Percentiles rank a stretch among this genome's conserved stretches.
phyloP scores from a whole-genome alignment of 1,284 basidiomycete genomes.

The Volvariella surrecta region DNA sequence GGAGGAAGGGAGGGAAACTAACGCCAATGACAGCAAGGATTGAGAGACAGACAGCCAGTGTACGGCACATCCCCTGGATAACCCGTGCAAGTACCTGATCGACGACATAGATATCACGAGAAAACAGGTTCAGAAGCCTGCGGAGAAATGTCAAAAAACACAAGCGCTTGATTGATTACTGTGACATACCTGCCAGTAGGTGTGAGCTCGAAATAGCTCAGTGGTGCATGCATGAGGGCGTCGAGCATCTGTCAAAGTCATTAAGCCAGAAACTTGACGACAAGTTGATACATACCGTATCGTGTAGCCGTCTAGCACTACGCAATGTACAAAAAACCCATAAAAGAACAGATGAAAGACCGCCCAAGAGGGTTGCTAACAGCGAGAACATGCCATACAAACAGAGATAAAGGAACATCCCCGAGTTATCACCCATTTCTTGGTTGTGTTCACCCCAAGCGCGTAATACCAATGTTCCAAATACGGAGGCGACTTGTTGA shows the following conservation, averaged over 20 bases:
- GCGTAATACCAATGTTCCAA: slow-evolving; percentile 66
- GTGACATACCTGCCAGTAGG: slow-evolving; percentile 61
- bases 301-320: slow-evolving; percentile 72
- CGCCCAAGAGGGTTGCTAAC: slow-evolving; percentile 43
- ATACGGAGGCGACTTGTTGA: slow-evolving; percentile 46
- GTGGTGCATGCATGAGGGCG: slow-evolving; percentile 74
- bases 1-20: slow-evolving; percentile 77
- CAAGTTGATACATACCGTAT: slow-evolving; percentile 42
- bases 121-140: slow-evolving; percentile 84
- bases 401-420: slow-evolving; percentile 49
- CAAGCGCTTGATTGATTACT: slow-evolving; percentile 3
- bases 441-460: slow-evolving; percentile 79
- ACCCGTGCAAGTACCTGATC: slow-evolving; percentile 78
- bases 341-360: slow-evolving; percentile 52
- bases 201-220: slow-evolving; percentile 84
- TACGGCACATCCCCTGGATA: slow-evolving; percentile 63
- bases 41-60: slow-evolving; percentile 50
- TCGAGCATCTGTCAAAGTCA: slow-evolving; percentile 50
- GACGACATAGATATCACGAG: slow-evolving; percentile 87
- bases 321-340: slow-evolving; percentile 76
- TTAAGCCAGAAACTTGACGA: slow-evolving; percentile 4
- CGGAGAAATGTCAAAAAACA: neutral
- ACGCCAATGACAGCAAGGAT: slow-evolving; percentile 75
- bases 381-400: slow-evolving; percentile 57
- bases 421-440: slow-evolving; percentile 46